phyloP scores from a whole-genome alignment of 2,329 filamentous ascomycete species.

The Conoideocrella luteorostrata region DNA sequence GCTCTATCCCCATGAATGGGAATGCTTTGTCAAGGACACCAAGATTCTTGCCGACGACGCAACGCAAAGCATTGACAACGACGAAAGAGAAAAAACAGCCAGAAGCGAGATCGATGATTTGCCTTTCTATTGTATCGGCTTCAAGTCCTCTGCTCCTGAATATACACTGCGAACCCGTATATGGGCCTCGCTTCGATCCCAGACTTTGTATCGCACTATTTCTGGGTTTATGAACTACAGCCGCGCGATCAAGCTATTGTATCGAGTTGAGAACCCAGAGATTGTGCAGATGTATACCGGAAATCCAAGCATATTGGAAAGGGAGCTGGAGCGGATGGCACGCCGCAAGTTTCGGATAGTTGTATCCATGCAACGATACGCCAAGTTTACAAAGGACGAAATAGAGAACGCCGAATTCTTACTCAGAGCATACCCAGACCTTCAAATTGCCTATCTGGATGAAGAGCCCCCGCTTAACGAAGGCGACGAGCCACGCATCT shows the following conservation, averaged over 20 bases:
- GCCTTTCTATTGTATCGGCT: conserved; percentile 99
- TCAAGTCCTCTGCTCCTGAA: conserved; percentile 97
- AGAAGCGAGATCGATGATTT: conserved; percentile 99
- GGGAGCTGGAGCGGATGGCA: conserved; percentile 96
- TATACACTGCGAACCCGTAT: conserved; percentile 97
- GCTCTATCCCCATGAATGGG: conserved; percentile 97
- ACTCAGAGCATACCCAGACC: conserved; percentile 90
- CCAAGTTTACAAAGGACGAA: conserved; percentile 99
- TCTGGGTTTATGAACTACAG: conserved; percentile 99
- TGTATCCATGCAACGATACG: conserved; percentile 97
- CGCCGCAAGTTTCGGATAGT: conserved; percentile 97
- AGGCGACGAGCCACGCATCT: conserved; percentile 90
- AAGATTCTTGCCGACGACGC: conserved; percentile 93
- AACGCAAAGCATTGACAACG: conserved; percentile 44
- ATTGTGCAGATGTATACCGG: conserved; percentile 99
- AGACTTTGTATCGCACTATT: conserved; percentile 95
- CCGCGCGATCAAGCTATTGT: conserved; percentile 94
- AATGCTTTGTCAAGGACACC: conserved; percentile 99
- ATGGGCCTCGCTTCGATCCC: conserved; percentile 94
- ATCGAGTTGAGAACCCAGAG: conserved; percentile 97
- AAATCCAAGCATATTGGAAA: conserved; percentile 97
- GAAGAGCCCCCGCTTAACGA: conserved; percentile 86
- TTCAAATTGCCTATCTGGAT: conserved; percentile 98
- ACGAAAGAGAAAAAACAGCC: conserved; percentile 76
- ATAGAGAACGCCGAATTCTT: conserved; percentile 99